Evolutionary conservation across 176 grass and related monocot genomes (phyloP).

Genomic region (Triticum urartu): DNA sequence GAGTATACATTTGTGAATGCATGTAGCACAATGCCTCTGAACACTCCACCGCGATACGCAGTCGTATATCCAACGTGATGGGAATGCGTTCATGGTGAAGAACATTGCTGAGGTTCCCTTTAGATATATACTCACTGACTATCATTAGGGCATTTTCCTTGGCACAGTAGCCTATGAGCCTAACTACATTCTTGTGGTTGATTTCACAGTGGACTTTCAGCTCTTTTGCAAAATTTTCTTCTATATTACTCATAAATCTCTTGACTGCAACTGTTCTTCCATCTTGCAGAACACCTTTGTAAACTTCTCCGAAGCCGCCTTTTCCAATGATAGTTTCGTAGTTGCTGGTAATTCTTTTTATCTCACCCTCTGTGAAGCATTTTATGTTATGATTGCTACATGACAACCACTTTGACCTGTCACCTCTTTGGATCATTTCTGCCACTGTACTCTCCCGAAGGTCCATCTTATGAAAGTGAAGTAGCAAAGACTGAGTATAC

Average conservation of each 20-base stretch:
- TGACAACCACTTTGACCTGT: neutral
- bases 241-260: too few species aligned
- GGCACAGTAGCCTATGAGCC: neutral
- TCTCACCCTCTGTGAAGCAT: too few species aligned
- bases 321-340: neutral
- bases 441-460: neutral
- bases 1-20: slow-evolving; percentile 28
- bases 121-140: slow-evolving; percentile 9
- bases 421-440: neutral
- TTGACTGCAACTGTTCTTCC: too few species aligned
- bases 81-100: neutral
- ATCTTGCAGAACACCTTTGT: too few species aligned
- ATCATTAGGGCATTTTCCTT: neutral
- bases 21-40: slow-evolving; percentile 14
- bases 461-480: neutral
- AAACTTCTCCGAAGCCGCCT: neutral
- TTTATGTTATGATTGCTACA: neutral
- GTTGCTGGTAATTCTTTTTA: neutral
- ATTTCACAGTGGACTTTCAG: too few species aligned
- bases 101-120: neutral
- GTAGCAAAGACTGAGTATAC: neutral
- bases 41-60: neutral
- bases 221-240: too few species aligned
- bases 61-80: neutral
- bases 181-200: neutral